Percentiles rank a stretch among this genome's conserved stretches.
Conservation (phyloP, 164 flowering plant genomes). For the Stephania cephalantha region DNA sequence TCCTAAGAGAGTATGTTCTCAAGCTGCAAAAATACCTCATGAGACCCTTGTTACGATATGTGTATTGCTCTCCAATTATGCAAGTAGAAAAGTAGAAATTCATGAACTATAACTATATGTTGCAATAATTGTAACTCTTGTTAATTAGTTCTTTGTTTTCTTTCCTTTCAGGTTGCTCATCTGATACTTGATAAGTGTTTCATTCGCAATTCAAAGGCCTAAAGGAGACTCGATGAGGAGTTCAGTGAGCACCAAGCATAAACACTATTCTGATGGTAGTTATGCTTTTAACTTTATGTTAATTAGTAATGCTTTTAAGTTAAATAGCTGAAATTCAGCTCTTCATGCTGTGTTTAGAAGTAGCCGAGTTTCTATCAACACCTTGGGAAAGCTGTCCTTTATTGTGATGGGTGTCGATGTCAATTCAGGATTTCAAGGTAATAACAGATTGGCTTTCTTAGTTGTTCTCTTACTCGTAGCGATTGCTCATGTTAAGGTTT, state of each 20-base stretch:
- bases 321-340: constrained; percentile 1
- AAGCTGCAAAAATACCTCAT: constrained; percentile 56
- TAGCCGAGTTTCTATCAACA: constrained; percentile 73
- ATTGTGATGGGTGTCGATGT: constrained; percentile 83
- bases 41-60: constrained; percentile 37
- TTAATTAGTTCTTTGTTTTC: constrained; percentile 7
- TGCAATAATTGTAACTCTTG: background rate
- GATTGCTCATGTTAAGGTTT: background rate
- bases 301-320: background rate
- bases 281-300: background rate
- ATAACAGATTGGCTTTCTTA: constrained; percentile 14
- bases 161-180: constrained; percentile 32
- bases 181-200: constrained; percentile 48
- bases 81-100: constrained; percentile 28
- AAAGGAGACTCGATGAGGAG: constrained; percentile 48
- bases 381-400: constrained; percentile 67
- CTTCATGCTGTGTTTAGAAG: constrained; percentile 29
- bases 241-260: constrained; percentile 22
- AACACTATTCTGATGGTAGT: background rate
- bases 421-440: constrained; percentile 69
- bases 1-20: constrained; percentile 75
- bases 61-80: constrained; percentile 28
- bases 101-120: background rate
- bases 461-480: background rate
- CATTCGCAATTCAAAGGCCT: constrained; percentile 32